Evolutionary conservation across 768 basidiomycete species (phyloP).

Genomic region (Russula olivacea): DNA sequence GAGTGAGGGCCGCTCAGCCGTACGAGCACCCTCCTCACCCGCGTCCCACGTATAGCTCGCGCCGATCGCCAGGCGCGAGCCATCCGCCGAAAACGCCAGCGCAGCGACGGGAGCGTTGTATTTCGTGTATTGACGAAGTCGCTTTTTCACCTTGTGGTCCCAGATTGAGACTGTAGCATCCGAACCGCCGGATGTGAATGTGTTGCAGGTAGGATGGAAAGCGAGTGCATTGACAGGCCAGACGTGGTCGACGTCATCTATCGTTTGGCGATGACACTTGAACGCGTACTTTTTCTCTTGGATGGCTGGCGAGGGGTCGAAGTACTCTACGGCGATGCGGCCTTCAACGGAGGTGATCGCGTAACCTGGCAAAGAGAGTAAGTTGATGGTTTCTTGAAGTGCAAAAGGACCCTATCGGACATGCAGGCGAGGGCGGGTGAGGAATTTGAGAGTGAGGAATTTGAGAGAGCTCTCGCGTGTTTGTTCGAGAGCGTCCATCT

Average conservation of each 20-base stretch:
- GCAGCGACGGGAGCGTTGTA: conserved; percentile 70
- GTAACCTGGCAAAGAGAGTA: conserved; percentile 53
- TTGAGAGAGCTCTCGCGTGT: conserved; percentile 90
- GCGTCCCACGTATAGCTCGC: conserved; percentile 90
- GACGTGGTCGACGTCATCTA: conserved; percentile 89
- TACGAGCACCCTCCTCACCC: conserved; percentile 65
- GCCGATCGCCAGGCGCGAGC: conserved; percentile 75
- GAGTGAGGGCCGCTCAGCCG: conserved; percentile 43
- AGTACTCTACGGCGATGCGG: conserved; percentile 95
- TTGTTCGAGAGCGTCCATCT: conserved; percentile 69
- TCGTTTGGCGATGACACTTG: conserved; percentile 90
- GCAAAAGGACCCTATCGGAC: conserved; percentile 45
- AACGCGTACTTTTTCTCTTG: conserved; percentile 95
- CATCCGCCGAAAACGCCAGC: conserved; percentile 78
- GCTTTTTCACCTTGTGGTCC: conserved; percentile 96
- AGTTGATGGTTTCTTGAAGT: conserved; percentile 59
- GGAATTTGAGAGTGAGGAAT: conserved; percentile 93
- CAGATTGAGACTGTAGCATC: conserved; percentile 93
- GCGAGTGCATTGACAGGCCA: conserved; percentile 95
- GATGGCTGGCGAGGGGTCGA: conserved; percentile 67
- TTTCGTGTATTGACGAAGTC: conserved; percentile 84
- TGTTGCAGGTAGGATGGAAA: conserved; percentile 91
- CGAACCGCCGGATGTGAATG: conserved; percentile 92
- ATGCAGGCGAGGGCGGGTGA: conserved; percentile 88
- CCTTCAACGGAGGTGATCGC: conserved; percentile 93